Conservation (phyloP, 345 rosid species). For the Excoecaria agallocha region DNA sequence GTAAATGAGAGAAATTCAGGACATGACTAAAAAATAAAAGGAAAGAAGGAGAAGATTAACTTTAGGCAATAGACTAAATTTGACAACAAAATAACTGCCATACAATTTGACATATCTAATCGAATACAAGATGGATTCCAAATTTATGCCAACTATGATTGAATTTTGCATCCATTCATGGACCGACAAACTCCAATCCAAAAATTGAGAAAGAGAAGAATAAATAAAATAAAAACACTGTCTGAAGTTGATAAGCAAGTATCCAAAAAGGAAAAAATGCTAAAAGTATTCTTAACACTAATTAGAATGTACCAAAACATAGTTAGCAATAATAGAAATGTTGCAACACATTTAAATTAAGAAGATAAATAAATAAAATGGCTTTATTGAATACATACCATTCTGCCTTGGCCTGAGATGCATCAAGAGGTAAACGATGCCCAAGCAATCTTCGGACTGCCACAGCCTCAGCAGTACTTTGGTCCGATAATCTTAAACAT, state of each 20-base stretch:
- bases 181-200: neutral
- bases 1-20: constrained; percentile 22
- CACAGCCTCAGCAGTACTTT: constrained; percentile 86
- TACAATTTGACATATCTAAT: neutral
- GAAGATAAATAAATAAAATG: neutral
- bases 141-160: neutral
- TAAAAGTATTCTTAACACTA: neutral
- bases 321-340: too few relatives aligned
- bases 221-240: neutral
- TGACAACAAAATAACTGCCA: neutral
- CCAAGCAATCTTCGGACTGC: constrained; percentile 88
- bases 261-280: neutral
- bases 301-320: neutral
- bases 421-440: constrained; percentile 70
- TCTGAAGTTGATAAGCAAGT: neutral
- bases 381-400: constrained; percentile 46
- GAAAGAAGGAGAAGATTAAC: neutral
- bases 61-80: neutral
- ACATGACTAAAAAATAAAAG: neutral
- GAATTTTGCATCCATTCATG: neutral
- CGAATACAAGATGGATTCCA: neutral
- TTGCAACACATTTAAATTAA: neutral
- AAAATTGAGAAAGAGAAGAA: neutral
- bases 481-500: constrained; percentile 83
- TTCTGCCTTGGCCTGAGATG: constrained; percentile 66